phyloP scores from a whole-genome alignment of 768 basidiomycete genomes.

The Naematelia aurantialba region DNA sequence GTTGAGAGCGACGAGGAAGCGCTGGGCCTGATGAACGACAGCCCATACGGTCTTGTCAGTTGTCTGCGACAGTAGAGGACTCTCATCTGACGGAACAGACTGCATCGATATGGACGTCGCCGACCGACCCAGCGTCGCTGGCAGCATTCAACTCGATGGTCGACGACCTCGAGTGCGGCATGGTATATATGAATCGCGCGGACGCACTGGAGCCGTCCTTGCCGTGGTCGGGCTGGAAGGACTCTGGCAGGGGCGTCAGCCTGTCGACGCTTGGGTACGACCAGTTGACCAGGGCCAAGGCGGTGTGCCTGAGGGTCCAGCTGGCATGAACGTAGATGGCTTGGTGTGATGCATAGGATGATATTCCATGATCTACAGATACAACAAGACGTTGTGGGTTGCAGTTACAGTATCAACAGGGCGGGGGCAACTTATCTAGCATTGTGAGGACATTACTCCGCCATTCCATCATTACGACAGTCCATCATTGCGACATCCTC shows the following conservation, averaged over 20 bases:
- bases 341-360: background rate
- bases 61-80: no score
- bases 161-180: slow-evolving; percentile 77
- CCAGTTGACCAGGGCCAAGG: slow-evolving; percentile 47
- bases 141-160: slow-evolving; percentile 67
- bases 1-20: slow-evolving; percentile 80
- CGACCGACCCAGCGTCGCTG: slow-evolving; percentile 59
- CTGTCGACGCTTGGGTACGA: slow-evolving; percentile 64
- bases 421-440: no score
- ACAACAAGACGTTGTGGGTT: background rate
- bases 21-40: slow-evolving; percentile 89
- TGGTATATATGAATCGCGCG: slow-evolving; percentile 85
- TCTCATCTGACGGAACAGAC: slow-evolving; percentile 54
- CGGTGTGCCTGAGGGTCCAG: slow-evolving; percentile 45
- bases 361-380: background rate
- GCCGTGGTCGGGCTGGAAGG: slow-evolving; percentile 90
- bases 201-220: slow-evolving; percentile 90
- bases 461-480: no score
- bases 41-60: slow-evolving; percentile 71
- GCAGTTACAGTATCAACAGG: no score
- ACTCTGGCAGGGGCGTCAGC: slow-evolving; percentile 86
- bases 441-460: no score
- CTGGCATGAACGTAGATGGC: slow-evolving; percentile 2
- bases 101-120: slow-evolving; percentile 88
- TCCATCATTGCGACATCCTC: no score